phyloP scores from a whole-genome alignment of 768 basidiomycete species.

The Lactarius deliciosus region DNA sequence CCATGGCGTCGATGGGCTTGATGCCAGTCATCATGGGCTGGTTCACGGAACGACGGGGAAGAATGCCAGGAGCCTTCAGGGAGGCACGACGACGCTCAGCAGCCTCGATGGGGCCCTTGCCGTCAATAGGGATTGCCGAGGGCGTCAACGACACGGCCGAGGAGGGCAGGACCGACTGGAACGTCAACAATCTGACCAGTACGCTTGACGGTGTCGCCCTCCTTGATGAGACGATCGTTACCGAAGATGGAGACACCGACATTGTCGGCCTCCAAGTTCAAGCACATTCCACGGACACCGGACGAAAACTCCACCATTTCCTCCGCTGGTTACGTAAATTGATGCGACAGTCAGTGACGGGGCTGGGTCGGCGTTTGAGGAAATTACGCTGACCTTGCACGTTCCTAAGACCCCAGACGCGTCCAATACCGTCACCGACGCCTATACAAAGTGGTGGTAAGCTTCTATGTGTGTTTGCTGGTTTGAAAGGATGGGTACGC shows the following conservation, averaged over 20 bases:
- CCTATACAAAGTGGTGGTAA: constrained; percentile 47
- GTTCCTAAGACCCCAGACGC: constrained; percentile 98
- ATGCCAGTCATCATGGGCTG: constrained; percentile 99
- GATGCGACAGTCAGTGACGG: constrained; percentile 31
- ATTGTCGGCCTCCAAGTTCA: constrained; percentile 99
- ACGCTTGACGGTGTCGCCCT: constrained; percentile 99
- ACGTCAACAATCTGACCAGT: constrained; percentile 99
- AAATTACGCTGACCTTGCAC: constrained; percentile 72
- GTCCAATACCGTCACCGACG: constrained; percentile 99
- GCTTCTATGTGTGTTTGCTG: constrained; percentile 29
- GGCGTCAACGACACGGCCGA: constrained; percentile 99
- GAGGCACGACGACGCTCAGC: constrained; percentile 95
- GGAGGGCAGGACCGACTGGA: constrained; percentile 93
- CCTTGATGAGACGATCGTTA: constrained; percentile 98
- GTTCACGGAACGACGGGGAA: constrained; percentile 98
- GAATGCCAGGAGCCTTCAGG: constrained; percentile 97
- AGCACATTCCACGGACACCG: constrained; percentile 99
- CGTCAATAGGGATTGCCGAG: constrained; percentile 99
- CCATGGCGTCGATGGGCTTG: constrained; percentile 99
- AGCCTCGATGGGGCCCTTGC: constrained; percentile 95
- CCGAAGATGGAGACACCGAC: constrained; percentile 99
- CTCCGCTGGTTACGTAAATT: constrained; percentile 62
- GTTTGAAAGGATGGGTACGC: constrained; percentile 38
- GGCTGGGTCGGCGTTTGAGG: constrained; percentile 30
- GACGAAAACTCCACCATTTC: constrained; percentile 99